A percentile compares a stretch with the other conserved stretches of the same genome.
Evolutionary conservation across 2,329 filamentous ascomycete genomes (phyloP).

Genomic region (Colletotrichum eleusines): DNA sequence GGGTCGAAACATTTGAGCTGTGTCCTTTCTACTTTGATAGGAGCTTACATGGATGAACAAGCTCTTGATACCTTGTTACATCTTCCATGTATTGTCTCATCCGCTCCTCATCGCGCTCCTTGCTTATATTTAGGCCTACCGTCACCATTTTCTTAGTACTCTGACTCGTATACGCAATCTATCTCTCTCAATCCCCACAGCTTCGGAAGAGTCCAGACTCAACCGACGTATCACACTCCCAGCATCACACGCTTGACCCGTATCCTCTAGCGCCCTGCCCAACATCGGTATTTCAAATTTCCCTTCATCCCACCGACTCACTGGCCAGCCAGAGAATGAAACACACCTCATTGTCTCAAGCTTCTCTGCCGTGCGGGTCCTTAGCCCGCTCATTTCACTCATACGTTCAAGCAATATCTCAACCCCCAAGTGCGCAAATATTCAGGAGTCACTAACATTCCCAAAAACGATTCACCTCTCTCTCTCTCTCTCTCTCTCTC

Average conservation of each 20-base stretch:
- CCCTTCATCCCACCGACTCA: background rate
- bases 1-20: background rate
- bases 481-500: no score
- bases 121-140: background rate
- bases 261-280: background rate
- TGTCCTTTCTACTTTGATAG: background rate
- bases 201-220: background rate
- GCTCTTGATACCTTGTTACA: background rate
- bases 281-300: background rate
- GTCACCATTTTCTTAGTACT: no score
- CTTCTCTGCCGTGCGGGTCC: background rate
- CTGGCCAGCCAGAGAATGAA: background rate
- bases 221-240: background rate
- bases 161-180: background rate
- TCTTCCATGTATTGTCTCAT: background rate
- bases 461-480: background rate
- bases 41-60: background rate
- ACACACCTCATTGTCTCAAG: background rate
- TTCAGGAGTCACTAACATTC: background rate
- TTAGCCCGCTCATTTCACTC: background rate
- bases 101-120: background rate
- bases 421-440: background rate
- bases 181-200: background rate
- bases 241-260: background rate
- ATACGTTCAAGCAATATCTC: background rate